Base-by-base conservation (phyloP, 306 rosid species). In the Prinsepia uniflora region DNA sequence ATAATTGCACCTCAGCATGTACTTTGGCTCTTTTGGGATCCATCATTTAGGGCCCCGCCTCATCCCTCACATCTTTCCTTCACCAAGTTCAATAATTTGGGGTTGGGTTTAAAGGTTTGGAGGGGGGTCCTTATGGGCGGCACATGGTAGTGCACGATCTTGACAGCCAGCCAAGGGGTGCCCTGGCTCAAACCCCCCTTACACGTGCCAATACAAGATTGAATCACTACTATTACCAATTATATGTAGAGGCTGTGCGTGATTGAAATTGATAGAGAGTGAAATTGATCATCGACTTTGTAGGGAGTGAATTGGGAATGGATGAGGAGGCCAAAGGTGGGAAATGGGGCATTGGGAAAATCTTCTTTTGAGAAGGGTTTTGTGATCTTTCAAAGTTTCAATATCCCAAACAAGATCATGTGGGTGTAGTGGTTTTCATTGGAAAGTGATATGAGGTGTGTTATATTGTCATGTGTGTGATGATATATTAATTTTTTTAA, bases 351-450 rank as follows among this genome's bases (percentile, higher is more conserved):
- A 67, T 8, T 59, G 62, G 22, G 53, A 73, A 77, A 65, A 73
- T 79, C 82, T 82, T 82, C 81, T 81, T 79, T 78, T 66, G 70
- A 71, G 79, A 76, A 45, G 45, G 40, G 56, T 49, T 76, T 76
- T 56, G 85, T 75, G 83, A 86, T 77, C 85, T 87, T 74, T 86
- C 86, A 78, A 83, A 43, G 18, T 20, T 80, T 84, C 86, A 81
- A 81, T 84, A 83, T 79, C 78, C 86, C 88, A 45, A 83, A 82
- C 92, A 89, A 78, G 74, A 81, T 87, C 96, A 89, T 84, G 94
- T 84, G 90, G 85, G 13, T 70, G 9, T 70, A 75, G 87, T 80
- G 81, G 85, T 74, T 82, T 86, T 86, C 87, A 53, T 81, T 72
- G 83, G 87, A 90, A 84, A 88, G 84, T 75, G 30, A 24, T 24